phyloP scores from a whole-genome alignment of 495 filamentous ascomycete genomes.

The Massariosphaeria phaeospora region DNA sequence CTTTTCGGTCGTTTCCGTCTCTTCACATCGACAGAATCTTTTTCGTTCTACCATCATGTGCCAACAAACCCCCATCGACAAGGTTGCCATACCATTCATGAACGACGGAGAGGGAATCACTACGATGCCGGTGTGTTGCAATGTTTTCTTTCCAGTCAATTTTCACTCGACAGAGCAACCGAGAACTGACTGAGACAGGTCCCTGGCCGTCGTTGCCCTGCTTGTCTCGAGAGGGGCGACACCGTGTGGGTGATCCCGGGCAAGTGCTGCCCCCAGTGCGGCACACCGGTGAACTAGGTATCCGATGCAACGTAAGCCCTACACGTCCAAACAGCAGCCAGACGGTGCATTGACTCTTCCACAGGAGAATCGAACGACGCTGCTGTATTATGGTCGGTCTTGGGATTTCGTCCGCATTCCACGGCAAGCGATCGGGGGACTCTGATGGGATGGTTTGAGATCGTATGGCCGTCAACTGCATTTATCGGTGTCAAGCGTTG shows the following conservation, averaged over 20 bases:
- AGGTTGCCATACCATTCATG: slow-evolving; percentile 10
- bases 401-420: slow-evolving; percentile 1
- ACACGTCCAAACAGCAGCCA: no score
- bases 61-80: slow-evolving; percentile 28
- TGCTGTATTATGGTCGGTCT: not conserved
- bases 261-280: slow-evolving; percentile 40
- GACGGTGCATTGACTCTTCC: no score
- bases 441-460: not conserved
- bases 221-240: slow-evolving; percentile 35
- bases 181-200: slow-evolving; percentile 30
- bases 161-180: not conserved
- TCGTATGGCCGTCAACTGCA: not conserved
- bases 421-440: not conserved
- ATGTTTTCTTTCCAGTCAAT: not conserved
- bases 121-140: slow-evolving; percentile 23
- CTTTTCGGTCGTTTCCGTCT: not conserved
- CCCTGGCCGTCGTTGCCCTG: slow-evolving; percentile 39
- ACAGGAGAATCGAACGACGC: no score
- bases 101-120: slow-evolving; percentile 14
- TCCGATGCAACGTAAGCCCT: no score
- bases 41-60: slow-evolving; percentile 26
- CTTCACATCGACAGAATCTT: no score
- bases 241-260: slow-evolving; percentile 43
- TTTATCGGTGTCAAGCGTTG: not conserved
- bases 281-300: slow-evolving; percentile 36